Evolutionary conservation across 495 filamentous ascomycete genomes (phyloP), one percentile per base, ranked within the genome.

Genomic region (Trichocladium uniseriatum): DNA sequence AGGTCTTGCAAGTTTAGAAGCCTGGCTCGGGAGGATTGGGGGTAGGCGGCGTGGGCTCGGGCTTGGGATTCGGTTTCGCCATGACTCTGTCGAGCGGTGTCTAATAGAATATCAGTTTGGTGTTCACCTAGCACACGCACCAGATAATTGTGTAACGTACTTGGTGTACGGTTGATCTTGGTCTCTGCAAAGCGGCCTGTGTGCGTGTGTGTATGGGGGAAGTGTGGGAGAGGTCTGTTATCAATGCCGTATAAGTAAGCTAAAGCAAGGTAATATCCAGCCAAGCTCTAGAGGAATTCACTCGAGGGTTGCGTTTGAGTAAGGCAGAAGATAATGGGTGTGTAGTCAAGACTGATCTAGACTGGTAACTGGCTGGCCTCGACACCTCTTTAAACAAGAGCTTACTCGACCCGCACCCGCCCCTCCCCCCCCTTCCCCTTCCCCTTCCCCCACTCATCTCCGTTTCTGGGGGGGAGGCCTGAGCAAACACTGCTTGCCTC

Each of bases 11-110:
- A 9, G 15, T 16, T 42, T 49, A 59, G 21, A 47, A 53, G 9
- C 45, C 52, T 18, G 60, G 57, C 40, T 57, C 46, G 10, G 62
- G 62, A 18, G 62, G 62, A 24, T 65, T 61, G 2, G 62, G 62
- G 2, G 56, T 59, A 3, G 62, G 62, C 19, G 62, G 62, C 16
- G 10, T 45, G 11, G 62, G 62, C 36, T 49, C 55, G 14, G 62
- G 62, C 18, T 52, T 52, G 14, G 62, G 62, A 24, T 56, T 54
- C 11, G 62, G 62, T 48, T 59, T 65, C 13, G n/a, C n/a, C n/a
- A n/a, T n/a, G n/a, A n/a, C n/a, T n/a, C n/a, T n/a, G n/a, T n/a
- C n/a, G n/a, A n/a, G n/a, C n/a, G n/a, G n/a, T n/a, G n/a, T n/a
- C n/a, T n/a, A n/a, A n/a, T n/a, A n/a, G n/a, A n/a, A n/a, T n/a